phyloP scores from a whole-genome alignment of 306 rosid genomes.

The Trifolium pratense region DNA sequence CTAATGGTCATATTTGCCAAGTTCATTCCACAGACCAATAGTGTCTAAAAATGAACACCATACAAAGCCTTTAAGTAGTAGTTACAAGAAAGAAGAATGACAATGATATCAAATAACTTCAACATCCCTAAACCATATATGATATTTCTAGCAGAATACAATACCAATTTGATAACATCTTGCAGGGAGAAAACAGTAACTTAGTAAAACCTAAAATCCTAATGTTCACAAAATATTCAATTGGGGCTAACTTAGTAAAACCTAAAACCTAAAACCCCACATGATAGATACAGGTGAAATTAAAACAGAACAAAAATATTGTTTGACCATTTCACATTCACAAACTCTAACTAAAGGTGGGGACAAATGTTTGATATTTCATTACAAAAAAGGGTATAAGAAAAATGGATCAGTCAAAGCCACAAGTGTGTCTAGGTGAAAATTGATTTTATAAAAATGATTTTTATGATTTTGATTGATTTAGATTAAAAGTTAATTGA shows the following conservation, averaged over 20 bases:
- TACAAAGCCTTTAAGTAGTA: background rate
- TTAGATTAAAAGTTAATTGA: too few species aligned
- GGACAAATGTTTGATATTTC: background rate
- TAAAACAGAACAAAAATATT: background rate
- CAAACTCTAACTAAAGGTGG: background rate
- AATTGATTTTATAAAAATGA: background rate
- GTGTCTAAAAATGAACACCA: background rate
- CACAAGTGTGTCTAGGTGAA: background rate
- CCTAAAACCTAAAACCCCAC: background rate
- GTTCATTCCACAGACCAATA: background rate
- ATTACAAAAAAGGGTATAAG: background rate
- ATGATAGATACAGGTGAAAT: background rate
- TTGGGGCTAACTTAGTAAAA: background rate
- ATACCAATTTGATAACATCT: background rate
- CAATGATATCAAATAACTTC: background rate
- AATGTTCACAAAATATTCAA: background rate
- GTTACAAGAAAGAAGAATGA: background rate
- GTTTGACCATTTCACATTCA: background rate
- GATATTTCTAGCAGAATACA: background rate
- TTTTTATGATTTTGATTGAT: background rate
- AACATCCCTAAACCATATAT: background rate
- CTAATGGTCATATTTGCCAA: background rate
- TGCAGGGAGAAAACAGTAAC: background rate
- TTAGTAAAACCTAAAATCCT: background rate
- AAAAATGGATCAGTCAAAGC: background rate